Percentiles rank a stretch among this genome's conserved stretches.
phyloP scores from a whole-genome alignment of 2,329 filamentous ascomycete species.

The Aspergillus hiratsukae region DNA sequence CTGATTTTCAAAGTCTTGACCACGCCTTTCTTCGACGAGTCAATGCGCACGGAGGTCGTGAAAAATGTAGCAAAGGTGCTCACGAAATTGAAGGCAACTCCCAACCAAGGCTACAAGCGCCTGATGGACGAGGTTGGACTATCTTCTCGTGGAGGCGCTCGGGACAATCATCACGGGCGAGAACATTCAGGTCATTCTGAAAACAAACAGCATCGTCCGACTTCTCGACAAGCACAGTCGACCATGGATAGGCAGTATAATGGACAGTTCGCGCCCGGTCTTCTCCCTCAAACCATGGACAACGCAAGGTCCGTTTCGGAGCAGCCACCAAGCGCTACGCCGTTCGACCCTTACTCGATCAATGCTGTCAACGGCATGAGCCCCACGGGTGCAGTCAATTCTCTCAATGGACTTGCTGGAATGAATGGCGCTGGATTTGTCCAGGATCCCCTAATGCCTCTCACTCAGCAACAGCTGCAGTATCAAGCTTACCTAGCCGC shows the following conservation, averaged over 20 bases:
- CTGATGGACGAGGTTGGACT: constrained; percentile 98
- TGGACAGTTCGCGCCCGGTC: constrained; percentile 34
- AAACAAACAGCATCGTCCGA: constrained; percentile 41
- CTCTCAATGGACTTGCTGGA: constrained; percentile 26
- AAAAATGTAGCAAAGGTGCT: constrained; percentile 90
- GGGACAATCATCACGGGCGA: constrained; percentile 38
- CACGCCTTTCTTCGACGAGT: constrained; percentile 94
- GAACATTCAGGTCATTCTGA: constrained; percentile 34
- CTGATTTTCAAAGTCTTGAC: constrained; percentile 98
- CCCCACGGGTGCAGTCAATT: constrained; percentile 16
- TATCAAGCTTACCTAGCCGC: constrained; percentile 54
- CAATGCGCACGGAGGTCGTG: constrained; percentile 78
- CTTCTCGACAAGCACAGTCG: constrained; percentile 39
- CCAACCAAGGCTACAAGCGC: constrained; percentile 94
- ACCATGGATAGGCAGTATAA: constrained; percentile 41
- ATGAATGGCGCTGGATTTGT: constrained; percentile 31
- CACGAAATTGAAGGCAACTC: constrained; percentile 83
- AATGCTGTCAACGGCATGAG: constrained; percentile 31
- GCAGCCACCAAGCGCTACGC: constrained; percentile 28
- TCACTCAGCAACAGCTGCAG: constrained; percentile 51
- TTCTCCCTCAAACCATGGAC: constrained; percentile 34
- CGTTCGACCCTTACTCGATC: constrained; percentile 37
- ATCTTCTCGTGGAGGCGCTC: constrained; percentile 49
- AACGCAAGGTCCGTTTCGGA: constrained; percentile 34
- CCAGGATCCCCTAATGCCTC: constrained; percentile 37